These are phyloP conservation scores for Sporothrix globosa DNA, from an alignment of 2,329 filamentous ascomycete genomes.

Conservation along the genomic window DNA sequence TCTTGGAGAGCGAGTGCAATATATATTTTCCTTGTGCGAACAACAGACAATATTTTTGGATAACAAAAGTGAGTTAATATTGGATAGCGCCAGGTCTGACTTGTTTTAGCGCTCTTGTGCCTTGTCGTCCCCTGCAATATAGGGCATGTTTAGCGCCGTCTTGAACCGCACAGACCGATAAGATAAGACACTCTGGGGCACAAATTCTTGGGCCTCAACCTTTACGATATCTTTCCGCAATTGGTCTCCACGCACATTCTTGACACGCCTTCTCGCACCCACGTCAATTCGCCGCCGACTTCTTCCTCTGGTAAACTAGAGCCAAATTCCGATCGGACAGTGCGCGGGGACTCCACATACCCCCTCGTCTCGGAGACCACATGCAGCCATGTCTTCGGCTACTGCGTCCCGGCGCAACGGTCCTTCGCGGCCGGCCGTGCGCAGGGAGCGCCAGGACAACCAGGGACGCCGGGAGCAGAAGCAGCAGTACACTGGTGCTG, in stretches of 20 bases:
- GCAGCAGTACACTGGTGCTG: neutral
- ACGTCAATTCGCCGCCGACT: neutral
- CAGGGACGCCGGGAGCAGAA: neutral
- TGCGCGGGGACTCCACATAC: neutral
- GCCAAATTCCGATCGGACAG: neutral
- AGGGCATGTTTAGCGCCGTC: neutral
- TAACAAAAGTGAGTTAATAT: neutral
- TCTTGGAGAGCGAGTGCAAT: slow-evolving; percentile 14
- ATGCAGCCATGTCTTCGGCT: slow-evolving; percentile 45
- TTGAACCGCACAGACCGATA: neutral
- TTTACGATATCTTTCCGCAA: slow-evolving; percentile 33
- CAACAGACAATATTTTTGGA: neutral
- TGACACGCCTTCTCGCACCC: neutral
- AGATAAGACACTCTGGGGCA: slow-evolving; percentile 5
- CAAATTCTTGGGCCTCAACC: neutral
- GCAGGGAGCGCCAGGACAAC: slow-evolving; percentile 6
- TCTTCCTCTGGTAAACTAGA: neutral
- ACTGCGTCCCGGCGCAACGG: slow-evolving; percentile 37
- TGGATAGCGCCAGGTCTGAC: neutral
- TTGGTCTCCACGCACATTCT: neutral
- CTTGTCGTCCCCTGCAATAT: slow-evolving; percentile 9
- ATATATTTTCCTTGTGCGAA: slow-evolving; percentile 5
- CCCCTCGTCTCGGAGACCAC: slow-evolving; percentile 36
- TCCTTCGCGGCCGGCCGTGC: neutral
- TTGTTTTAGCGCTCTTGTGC: neutral